Percentiles rank a stretch among this genome's conserved stretches.
Conservation (phyloP, 345 rosid genomes). For the Salix exigua region DNA sequence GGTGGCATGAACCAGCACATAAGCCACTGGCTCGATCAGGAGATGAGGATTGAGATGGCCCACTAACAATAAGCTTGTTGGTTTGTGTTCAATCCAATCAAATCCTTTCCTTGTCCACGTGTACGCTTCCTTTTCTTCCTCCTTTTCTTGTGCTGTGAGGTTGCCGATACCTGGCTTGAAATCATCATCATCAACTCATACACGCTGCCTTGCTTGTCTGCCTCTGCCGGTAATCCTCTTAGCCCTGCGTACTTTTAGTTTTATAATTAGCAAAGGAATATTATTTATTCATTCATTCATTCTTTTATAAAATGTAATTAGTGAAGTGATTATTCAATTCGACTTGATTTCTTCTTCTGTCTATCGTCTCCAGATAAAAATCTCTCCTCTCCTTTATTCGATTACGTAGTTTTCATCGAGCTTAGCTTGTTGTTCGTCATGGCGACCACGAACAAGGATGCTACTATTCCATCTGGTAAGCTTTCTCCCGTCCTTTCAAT, state of each 20-base stretch:
- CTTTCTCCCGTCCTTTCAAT: background rate
- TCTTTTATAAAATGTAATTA: no score
- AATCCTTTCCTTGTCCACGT: background rate
- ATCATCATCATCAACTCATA: no score
- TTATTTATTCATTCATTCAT: no score
- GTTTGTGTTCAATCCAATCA: background rate
- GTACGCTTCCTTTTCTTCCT: background rate
- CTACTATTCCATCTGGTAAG: conserved; percentile 1
- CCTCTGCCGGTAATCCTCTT: no score
- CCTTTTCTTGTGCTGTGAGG: no score
- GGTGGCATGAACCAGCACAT: background rate
- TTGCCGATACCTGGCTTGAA: no score
- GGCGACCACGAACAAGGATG: conserved; percentile 14
- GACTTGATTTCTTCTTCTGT: no score
- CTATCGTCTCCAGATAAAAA: background rate
- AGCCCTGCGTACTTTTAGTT: no score
- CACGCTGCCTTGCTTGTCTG: no score
- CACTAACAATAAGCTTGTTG: background rate
- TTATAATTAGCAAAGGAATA: no score
- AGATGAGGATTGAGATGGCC: conserved; percentile 9
- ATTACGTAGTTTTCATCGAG: background rate
- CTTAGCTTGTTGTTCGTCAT: background rate
- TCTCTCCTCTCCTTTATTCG: background rate
- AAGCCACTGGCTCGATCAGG: background rate
- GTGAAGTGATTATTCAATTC: no score